These are phyloP conservation scores for Apiotrichum veenhuisii DNA, from an alignment of 1,284 basidiomycete species.

Conservation along the genomic window DNA sequence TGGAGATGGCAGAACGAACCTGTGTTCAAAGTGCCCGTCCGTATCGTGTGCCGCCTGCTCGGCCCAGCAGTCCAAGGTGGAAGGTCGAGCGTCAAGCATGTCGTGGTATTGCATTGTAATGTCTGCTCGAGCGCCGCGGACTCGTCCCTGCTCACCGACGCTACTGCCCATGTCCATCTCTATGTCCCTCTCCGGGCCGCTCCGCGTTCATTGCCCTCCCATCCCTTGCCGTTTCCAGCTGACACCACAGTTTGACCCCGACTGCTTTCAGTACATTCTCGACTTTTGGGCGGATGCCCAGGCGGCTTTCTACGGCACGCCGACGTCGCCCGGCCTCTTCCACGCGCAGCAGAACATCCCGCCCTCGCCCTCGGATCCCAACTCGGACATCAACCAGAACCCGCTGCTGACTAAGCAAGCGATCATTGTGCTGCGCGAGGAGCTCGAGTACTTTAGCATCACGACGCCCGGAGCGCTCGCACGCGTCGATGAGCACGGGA, in stretches of 20 bases:
- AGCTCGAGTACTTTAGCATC: constrained; percentile 97
- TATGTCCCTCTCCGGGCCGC: background rate
- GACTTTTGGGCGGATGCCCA: constrained; percentile 85
- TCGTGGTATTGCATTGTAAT: too few species aligned
- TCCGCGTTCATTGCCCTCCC: background rate
- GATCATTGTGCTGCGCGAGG: constrained; percentile 95
- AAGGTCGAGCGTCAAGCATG: too few species aligned
- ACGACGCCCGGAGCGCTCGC: constrained; percentile 50
- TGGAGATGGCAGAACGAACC: too few species aligned
- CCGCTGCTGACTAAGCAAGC: constrained; percentile 94
- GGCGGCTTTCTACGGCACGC: constrained; percentile 86
- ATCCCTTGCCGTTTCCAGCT: background rate
- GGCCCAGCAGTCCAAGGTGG: too few species aligned
- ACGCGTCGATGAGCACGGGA: constrained; percentile 65
- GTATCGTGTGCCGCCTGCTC: too few species aligned
- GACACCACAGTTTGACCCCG: constrained; percentile 80
- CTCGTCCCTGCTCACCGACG: background rate
- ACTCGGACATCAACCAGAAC: constrained; percentile 60
- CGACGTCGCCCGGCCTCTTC: constrained; percentile 67
- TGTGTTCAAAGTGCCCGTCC: too few species aligned
- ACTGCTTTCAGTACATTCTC: constrained; percentile 90
- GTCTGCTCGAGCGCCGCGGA: too few species aligned
- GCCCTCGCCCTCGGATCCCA: constrained; percentile 47
- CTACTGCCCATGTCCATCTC: background rate
- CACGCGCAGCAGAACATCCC: constrained; percentile 74